These are phyloP conservation scores for Garcia nutans DNA, from an alignment of 345 rosid genomes.

Conservation along the genomic window DNA sequence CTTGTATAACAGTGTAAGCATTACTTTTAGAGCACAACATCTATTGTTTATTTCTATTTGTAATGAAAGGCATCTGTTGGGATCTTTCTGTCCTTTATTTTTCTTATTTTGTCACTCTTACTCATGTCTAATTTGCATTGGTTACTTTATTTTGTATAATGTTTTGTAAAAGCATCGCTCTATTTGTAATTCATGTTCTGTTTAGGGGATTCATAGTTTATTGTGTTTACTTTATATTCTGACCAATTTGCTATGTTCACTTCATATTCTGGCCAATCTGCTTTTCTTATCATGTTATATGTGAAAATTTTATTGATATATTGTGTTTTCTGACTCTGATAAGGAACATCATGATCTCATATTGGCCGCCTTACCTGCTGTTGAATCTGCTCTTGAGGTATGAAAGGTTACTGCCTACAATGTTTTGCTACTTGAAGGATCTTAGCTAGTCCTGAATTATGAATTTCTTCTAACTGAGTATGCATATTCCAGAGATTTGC, in stretches of 20 bases:
- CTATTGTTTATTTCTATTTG: conserved; percentile 1
- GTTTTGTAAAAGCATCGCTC: neutral
- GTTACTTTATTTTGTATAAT: conserved; percentile 9
- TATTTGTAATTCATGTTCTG: conserved; percentile 11
- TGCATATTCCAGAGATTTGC: conserved; percentile 65
- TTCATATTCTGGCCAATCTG: conserved; percentile 15
- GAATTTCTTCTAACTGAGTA: conserved; percentile 21
- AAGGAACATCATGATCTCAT: conserved; percentile 96
- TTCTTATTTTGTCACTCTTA: conserved; percentile 2
- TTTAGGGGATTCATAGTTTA: conserved; percentile 10
- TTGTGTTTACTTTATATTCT: conserved; percentile 9
- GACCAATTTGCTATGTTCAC: conserved; percentile 6
- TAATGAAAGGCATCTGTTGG: conserved; percentile 9
- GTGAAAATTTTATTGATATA: conserved; percentile 12
- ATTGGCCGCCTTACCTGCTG: conserved; percentile 70
- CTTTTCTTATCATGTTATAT: conserved; percentile 3
- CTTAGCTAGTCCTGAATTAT: conserved; percentile 13
- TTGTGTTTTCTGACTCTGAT: conserved; percentile 17
- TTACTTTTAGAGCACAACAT: neutral
- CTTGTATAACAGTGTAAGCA: conserved; percentile 7
- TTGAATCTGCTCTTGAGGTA: conserved; percentile 83
- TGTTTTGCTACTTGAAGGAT: conserved; percentile 4
- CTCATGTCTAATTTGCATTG: neutral
- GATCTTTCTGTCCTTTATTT: neutral
- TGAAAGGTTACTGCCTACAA: conserved; percentile 18